Base-by-base conservation (phyloP, 1,139 yeast genomes). In the Hyphopichia fennica region DNA sequence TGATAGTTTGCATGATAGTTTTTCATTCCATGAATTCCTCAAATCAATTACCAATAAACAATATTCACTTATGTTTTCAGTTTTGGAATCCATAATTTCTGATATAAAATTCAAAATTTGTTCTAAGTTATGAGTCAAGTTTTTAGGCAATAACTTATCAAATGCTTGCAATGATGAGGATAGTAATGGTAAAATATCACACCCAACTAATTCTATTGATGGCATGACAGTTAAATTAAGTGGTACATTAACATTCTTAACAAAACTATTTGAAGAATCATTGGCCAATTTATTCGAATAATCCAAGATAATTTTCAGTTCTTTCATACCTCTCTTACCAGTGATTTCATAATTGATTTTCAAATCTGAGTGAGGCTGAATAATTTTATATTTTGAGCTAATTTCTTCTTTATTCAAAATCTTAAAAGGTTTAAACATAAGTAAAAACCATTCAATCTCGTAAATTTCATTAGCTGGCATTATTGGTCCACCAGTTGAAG, bases 251-350 rank as follows among this genome's bases (percentile, higher is more conserved):
- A 87, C 65, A 29, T 71, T 73, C 50, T 93, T 74, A 6, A 77
- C 67, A 58, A 79, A 82, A 16, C 65, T 57, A 9, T 62, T 57
- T 4, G 48, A 37, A 7, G 54, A 39, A 28, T 58, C 65, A 5
- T 50, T 50, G 0, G 52, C 44, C 9, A 51, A 51, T 38, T 69
- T 69, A 47, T 78, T 69, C 0, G 89, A 84, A 58, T 88, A 88
- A 50, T 86, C 93, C 36, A 88, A 65, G 11, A 82, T 72, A 30
- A 88, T 68, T 30, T 75, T 75, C 47, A 87, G 87, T 42, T 79
- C 81, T 15, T 77, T 79, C 69, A 88, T 81, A 1, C 90, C 89
- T 34, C 88, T 73, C 52, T 87, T 87, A 1, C 95, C 96, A 34
- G 74, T 67, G 3, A 87, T 68, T 50, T 82, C 84, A 47, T 87